Evolutionary conservation across 768 basidiomycete species (phyloP), one percentile per base, ranked within the genome.

Genomic region (Leccinellum rugosiceps): DNA sequence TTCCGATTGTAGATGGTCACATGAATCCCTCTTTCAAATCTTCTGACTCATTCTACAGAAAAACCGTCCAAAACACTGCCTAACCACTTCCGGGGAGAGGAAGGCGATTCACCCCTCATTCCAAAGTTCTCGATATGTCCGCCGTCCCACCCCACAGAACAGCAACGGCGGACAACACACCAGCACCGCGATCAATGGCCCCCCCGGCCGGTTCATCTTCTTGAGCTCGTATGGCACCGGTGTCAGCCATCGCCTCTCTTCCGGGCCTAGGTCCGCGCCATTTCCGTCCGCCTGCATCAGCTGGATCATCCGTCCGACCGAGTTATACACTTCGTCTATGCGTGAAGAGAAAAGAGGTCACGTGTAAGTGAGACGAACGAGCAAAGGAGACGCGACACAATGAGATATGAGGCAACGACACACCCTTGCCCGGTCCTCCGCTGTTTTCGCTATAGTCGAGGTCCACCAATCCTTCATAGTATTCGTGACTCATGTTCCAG

Each of bases 321-420:
- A 58, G 25, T 61, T 55, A 38, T 64, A 68, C 13, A 70, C 68
- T 50, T 69, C 68, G 1, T 47, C 68, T 69, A 55, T n/a, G 19
- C 17, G 23, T 56, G 6, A 6, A 19, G 38, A 43, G 10, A 19
- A 46, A 15, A 21, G 21, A 21, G 14, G 15, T 17, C 19, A 23
- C 9, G n/a, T 26, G 14, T 19, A 19, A 21, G 6, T 3, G 13
- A 13, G 21, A 17, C 6, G n/a, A 31, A 14, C 19, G 34, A 11
- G 11, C 11, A 32, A 13, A 14, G 32, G 34, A 35, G 34, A 35
- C 14, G 35, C 17, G 3, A 38, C 17, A 38, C 35, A 4, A 41
- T n/a, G n/a, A 3, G 28, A 28, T 4, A 28, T 28, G 28, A 28
- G 6, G 28, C n/a, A 31, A 17, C 4, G 9, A 50, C 49, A 32